phyloP scores from a whole-genome alignment of 768 basidiomycete genomes.

The Serendipita vermifera region DNA sequence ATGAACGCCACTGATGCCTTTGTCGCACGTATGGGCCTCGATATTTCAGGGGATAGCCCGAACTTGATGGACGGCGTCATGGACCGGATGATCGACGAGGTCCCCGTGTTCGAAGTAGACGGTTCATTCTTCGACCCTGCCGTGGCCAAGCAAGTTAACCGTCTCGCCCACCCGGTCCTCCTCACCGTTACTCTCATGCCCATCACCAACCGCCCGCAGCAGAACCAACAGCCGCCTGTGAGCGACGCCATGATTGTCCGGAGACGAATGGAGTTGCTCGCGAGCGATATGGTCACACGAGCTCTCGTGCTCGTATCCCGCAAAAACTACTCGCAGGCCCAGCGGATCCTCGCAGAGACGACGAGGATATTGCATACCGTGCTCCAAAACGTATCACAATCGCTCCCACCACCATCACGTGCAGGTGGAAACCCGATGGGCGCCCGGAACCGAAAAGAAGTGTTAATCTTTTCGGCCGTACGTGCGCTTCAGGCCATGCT shows the following conservation, averaged over 20 bases:
- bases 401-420: constrained; percentile 42
- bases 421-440: constrained; percentile 28
- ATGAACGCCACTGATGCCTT: constrained; percentile 82
- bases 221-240: constrained; percentile 30
- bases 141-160: constrained; percentile 67
- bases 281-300: constrained; percentile 94
- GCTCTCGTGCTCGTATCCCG: constrained; percentile 83
- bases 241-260: constrained; percentile 87
- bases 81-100: constrained; percentile 95
- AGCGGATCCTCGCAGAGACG: constrained; percentile 81
- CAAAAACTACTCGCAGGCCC: constrained; percentile 81
- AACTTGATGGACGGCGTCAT: constrained; percentile 85
- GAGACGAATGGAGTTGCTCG: constrained; percentile 89
- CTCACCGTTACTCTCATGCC: constrained; percentile 87
- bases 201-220: constrained; percentile 24
- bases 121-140: constrained; percentile 90
- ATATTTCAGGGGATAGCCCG: constrained; percentile 29
- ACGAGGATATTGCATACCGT: constrained; percentile 87
- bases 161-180: constrained; percentile 86
- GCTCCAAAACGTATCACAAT: constrained; percentile 66
- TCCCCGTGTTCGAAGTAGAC: constrained; percentile 91
- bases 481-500: constrained; percentile 73
- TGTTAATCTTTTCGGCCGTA: constrained; percentile 56
- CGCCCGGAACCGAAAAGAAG: constrained; percentile 65
- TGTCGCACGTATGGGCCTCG: constrained; percentile 74